Evolutionary conservation across 2,329 filamentous ascomycete genomes (phyloP).

Genomic region (Fusarium abutilonis): DNA sequence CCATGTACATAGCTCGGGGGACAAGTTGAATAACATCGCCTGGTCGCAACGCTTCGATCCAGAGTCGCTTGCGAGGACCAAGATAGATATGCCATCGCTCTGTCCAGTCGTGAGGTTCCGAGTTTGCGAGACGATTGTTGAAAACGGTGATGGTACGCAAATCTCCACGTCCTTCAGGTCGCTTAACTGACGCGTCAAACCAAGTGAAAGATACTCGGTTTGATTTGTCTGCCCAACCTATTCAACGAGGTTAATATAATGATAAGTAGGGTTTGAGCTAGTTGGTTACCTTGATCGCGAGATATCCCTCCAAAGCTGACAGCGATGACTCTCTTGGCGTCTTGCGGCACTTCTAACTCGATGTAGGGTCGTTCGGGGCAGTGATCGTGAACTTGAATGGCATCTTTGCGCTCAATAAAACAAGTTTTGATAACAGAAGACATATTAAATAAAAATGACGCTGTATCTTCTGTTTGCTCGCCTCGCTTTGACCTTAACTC

Average conservation of each 20-base stretch:
- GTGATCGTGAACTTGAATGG: constrained; percentile 28
- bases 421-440: constrained; percentile 1
- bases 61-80: constrained; percentile 12
- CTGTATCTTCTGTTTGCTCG: no score
- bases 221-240: constrained; percentile 31
- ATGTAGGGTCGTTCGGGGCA: constrained; percentile 29
- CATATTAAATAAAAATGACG: background rate
- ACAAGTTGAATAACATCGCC: constrained; percentile 30
- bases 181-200: constrained; percentile 31
- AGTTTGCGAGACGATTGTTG: constrained; percentile 21
- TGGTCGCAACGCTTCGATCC: constrained; percentile 22
- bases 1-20: constrained; percentile 29
- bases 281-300: constrained; percentile 24
- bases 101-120: constrained; percentile 7
- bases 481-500: no score
- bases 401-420: constrained; percentile 16
- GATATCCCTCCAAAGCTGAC: constrained; percentile 23
- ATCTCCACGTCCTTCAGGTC: constrained; percentile 28
- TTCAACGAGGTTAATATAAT: fast-evolving
- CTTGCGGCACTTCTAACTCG: constrained; percentile 23
- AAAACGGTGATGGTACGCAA: constrained; percentile 19
- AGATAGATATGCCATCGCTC: constrained; percentile 2
- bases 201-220: constrained; percentile 25
- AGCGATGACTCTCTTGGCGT: constrained; percentile 16
- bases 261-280: no score